Percentiles rank a stretch among this genome's conserved stretches.
Conservation (phyloP, 345 rosid species). For the Syzygium aromaticum region DNA sequence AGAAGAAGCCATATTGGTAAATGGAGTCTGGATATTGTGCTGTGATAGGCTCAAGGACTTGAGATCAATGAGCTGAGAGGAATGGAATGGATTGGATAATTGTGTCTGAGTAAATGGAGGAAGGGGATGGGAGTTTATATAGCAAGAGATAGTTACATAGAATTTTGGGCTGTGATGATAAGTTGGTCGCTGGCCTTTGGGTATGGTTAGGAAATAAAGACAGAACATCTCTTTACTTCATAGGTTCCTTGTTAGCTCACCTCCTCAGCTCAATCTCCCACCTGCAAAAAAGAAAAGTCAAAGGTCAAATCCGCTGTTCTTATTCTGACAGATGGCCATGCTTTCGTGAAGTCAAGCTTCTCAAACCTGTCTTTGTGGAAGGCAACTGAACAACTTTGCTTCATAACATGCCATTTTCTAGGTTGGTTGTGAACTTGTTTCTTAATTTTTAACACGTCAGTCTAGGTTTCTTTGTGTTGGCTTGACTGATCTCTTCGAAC, state of each 20-base stretch:
- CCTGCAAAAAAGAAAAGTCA: not conserved
- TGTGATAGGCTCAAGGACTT: not conserved
- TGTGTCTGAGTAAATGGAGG: not conserved
- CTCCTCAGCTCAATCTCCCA: not conserved
- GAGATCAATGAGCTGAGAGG: not conserved
- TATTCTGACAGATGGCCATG: not conserved
- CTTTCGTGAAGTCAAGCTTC: not conserved
- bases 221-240: not conserved
- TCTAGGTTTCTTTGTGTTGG: not conserved
- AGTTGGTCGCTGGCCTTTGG: not conserved
- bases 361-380: not conserved
- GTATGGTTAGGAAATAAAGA: not conserved
- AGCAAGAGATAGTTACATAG: not conserved
- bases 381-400: not conserved
- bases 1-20: not conserved
- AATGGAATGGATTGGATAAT: not conserved
- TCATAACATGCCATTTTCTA: not conserved
- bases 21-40: not conserved
- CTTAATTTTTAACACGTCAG: not conserved
- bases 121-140: not conserved
- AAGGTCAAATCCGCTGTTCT: not conserved
- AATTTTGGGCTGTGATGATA: not conserved
- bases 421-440: not conserved
- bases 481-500: not conserved
- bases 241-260: not conserved